A percentile compares a stretch with the other conserved stretches of the same genome.
Evolutionary conservation across 108 stramenopile genomes (phyloP).

Genomic region (Epithemia pelagica): DNA sequence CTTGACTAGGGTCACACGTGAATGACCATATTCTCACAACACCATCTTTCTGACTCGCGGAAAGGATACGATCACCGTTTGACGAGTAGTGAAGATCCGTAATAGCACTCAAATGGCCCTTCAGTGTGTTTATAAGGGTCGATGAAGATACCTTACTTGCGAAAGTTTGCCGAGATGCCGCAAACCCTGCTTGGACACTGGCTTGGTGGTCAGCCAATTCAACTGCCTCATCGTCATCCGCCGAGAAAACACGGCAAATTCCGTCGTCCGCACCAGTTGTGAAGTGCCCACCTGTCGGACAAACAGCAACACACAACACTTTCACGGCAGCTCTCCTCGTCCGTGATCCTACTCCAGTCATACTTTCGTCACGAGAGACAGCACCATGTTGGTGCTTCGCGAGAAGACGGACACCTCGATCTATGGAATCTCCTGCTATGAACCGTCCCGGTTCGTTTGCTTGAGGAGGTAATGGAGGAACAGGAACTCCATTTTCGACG

Average conservation of each 20-base stretch:
- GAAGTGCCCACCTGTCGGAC: conserved; percentile 78
- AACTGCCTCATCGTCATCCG: conserved; percentile 49
- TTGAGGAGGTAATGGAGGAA: neutral
- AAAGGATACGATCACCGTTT: conserved; percentile 68
- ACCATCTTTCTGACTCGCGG: conserved; percentile 84
- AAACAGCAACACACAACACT: conserved; percentile 82
- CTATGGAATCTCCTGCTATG: conserved; percentile 57
- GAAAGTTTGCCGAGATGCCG: no score
- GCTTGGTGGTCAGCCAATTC: neutral
- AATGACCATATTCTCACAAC: conserved; percentile 72
- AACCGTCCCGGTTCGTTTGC: conserved; percentile 52
- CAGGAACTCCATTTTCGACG: neutral
- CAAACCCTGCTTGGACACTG: neutral
- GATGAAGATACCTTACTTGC: conserved; percentile 25
- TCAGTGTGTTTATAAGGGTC: conserved; percentile 36
- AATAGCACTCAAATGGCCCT: conserved; percentile 71
- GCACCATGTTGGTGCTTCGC: conserved; percentile 69
- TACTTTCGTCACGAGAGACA: conserved; percentile 21
- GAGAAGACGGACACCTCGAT: conserved; percentile 65
- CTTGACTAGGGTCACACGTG: conserved; percentile 19
- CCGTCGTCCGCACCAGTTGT: conserved; percentile 90
- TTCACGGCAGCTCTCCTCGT: conserved; percentile 51
- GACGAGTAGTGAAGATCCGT: conserved; percentile 77
- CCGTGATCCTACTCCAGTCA: conserved; percentile 49
- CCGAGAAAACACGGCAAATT: conserved; percentile 76